Base-by-base conservation (phyloP, 805 yeast species). In the Scheffersomyces ergatensis region DNA sequence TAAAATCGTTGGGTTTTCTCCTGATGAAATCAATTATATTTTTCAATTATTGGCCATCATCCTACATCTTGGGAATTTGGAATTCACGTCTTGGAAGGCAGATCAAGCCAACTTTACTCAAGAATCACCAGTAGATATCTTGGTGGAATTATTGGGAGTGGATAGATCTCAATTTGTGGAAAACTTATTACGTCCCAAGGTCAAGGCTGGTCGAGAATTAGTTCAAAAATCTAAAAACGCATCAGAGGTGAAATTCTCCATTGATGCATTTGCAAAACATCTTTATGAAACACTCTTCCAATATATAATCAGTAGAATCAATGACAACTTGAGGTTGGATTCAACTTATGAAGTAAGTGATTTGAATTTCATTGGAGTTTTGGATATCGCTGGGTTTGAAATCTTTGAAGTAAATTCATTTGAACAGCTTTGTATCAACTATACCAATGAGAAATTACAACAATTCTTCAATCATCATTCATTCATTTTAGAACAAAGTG, bases 121-220 rank as follows among this genome's bases (percentile, higher is more conserved):
- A 36, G 71, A 69, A 23, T 60, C 73, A 0, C 68, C 78, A 3
- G 67, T 82, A 3, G 74, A 72, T 19, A 61, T 62, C 5, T 73
- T 86, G 3, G 74, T 85, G 23, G 67, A 72, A 14, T 63, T 89
- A 18, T 70, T 92, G 33, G 95, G 95, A 1, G 77, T 92, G 18
- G 62, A 70, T 3, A 58, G 63, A 19, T 61, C 72, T 0, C 78
- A 72, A 3, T 67, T 70, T 42, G 78, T 85, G 47, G 72, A 70
- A 43, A 79, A 78, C 33, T 67, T 93, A 9, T 60, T 89, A 25
- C 76, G 78, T 29, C 97, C 97, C 4, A 83, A 80, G 53, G 95
- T 90, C 9, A 88, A 82, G 57, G 97, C 97, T 3, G 99, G 99
- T 2, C 76, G 80, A 49, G 99, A 93, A 58, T 74, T 76, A 62